Base-by-base conservation (phyloP, 257 asterid genomes). In the Pogostemon cablin region DNA sequence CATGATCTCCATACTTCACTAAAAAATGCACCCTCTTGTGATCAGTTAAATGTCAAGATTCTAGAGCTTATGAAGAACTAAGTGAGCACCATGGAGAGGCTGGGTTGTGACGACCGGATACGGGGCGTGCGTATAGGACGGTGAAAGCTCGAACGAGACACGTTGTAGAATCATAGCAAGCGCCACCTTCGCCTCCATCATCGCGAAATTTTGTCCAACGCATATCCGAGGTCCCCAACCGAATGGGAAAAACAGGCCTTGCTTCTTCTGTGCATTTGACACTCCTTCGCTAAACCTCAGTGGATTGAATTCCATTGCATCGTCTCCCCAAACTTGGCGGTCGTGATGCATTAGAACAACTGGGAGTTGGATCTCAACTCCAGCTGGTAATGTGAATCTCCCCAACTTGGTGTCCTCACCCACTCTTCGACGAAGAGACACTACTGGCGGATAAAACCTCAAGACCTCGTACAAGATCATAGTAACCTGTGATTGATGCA, bases 201-300 rank as follows among this genome's bases (percentile, higher is more conserved):
- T 64, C 3, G 76, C 83, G 15, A 84, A 81, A 4, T 9, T 73
- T 62, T 80, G 84, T 0, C 89, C 87, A 1, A 77, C 54, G 57
- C 89, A 84, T 6, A 80, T 80, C 7, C 81, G 65, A 7, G 86
- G 82, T 0, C 89, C 85, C 87, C 87, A 69, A 0, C 89, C 83
- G 4, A 85, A 82, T 0, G 87, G 89, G 68, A 77, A 82, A 68
- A 72, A 85, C 0, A 68, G 15, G 1, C 65, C 79, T 3, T 44
- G 77, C 5, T 76, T 65, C 68, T 82, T 78, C 1, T 77, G 62
- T 32, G 85, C 87, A 53, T 82, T 70, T 0, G 80, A 59, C 6
- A 82, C 79, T 10, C 87, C 87, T 46, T 73, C 79, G 1, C 77
- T 44, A 46, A 82, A 82, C 42, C 89, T 75, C 54, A 77, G 81